phyloP scores from a whole-genome alignment of 352 stramenopile genomes.

The Phytophthora agathidicida region DNA sequence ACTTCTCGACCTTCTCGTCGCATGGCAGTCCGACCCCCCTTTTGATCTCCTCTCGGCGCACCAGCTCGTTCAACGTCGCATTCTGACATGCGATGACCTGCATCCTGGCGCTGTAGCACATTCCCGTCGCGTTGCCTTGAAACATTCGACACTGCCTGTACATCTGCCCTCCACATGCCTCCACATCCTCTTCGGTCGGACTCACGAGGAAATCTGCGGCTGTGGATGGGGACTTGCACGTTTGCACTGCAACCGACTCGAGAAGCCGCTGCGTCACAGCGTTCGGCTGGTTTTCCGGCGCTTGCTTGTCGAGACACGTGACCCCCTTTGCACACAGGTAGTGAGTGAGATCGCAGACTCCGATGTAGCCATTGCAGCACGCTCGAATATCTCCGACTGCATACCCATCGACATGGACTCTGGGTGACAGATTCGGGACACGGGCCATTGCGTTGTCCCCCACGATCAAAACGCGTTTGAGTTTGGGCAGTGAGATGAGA shows the following conservation, averaged over 20 bases:
- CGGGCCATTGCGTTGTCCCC: background rate
- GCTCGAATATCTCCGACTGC: background rate
- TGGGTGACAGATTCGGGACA: conserved; percentile 6
- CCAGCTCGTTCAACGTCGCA: conserved; percentile 4
- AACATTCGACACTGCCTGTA: conserved; percentile 33
- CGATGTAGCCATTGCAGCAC: conserved; percentile 33
- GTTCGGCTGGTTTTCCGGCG: conserved; percentile 1
- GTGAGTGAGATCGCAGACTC: conserved; percentile 3
- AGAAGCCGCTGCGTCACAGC: conserved; percentile 7
- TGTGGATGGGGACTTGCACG: background rate
- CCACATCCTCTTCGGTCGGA: conserved; percentile 2
- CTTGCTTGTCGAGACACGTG: conserved; percentile 3
- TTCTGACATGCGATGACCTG: conserved; percentile 30
- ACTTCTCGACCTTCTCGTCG: conserved; percentile 25
- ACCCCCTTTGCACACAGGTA: background rate
- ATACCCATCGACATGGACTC: background rate
- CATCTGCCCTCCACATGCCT: conserved; percentile 22
- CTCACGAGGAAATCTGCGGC: background rate
- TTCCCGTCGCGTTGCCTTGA: background rate
- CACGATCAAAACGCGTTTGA: conserved; percentile 1
- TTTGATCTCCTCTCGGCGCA: conserved; percentile 27
- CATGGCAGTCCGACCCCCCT: conserved; percentile 23
- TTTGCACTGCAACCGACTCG: background rate
- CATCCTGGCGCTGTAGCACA: conserved; percentile 27
- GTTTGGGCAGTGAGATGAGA: conserved; percentile 6